Evolutionary conservation across 768 basidiomycete genomes (phyloP).

Genomic region (Termitomyces eurrhizus): DNA sequence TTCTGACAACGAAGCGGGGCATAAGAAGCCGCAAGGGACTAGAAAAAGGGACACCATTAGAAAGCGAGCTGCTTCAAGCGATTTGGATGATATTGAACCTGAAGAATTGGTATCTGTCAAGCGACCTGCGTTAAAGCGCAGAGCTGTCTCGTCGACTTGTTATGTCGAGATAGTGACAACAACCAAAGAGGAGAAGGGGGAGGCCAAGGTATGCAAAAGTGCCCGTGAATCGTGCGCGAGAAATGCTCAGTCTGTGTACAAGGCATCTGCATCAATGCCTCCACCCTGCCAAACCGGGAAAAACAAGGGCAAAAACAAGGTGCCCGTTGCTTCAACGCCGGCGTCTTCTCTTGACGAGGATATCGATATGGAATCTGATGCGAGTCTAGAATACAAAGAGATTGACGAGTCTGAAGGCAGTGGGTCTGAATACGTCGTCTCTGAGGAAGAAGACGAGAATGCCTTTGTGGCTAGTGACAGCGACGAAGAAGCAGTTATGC

Average conservation of each 20-base stretch:
- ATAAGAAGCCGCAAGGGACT: conserved; percentile 17
- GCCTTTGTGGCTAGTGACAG: conserved; percentile 22
- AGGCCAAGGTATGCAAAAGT: conserved; percentile 20
- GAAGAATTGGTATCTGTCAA: conserved; percentile 21
- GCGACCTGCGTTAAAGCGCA: conserved; percentile 28
- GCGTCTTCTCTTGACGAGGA: conserved; percentile 29
- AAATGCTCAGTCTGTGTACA: neutral
- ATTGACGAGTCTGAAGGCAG: conserved; percentile 51
- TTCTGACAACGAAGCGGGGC: conserved; percentile 35
- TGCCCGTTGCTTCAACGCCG: conserved; percentile 23
- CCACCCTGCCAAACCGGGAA: conserved; percentile 6
- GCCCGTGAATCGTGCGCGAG: neutral
- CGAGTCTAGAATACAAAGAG: conserved; percentile 35
- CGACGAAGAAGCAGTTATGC: conserved; percentile 48
- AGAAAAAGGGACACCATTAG: conserved; percentile 10
- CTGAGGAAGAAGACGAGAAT: conserved; percentile 37
- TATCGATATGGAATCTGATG: conserved; percentile 27
- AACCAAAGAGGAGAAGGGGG: conserved; percentile 16
- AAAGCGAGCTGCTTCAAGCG: conserved; percentile 25
- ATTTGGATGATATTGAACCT: conserved; percentile 19
- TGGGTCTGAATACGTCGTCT: conserved; percentile 58
- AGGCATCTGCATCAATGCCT: conserved; percentile 11
- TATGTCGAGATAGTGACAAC: conserved; percentile 30
- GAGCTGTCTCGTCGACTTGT: conserved; percentile 26
- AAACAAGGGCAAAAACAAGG: conserved; percentile 37